phyloP scores from a whole-genome alignment of 345 rosid genomes.

The Eucalyptus cloeziana region DNA sequence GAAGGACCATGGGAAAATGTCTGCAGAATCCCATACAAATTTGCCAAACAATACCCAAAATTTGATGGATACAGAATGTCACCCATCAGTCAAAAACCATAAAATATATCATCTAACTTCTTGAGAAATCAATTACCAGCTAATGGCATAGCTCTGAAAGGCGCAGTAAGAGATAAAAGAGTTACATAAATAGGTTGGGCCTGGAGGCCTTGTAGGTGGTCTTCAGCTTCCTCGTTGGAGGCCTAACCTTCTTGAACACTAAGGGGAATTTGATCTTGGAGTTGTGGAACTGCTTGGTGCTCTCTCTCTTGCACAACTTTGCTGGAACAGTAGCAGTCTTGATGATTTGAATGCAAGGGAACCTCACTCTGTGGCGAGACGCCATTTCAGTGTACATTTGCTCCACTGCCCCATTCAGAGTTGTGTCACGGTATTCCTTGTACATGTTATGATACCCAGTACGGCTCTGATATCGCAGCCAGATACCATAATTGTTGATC shows the following conservation, averaged over 20 bases:
- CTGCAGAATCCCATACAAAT: not conserved
- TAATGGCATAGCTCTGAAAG: not conserved
- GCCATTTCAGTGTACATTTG: conserved; percentile 35
- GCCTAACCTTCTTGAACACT: conserved; percentile 28
- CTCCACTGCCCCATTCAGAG: conserved; percentile 24
- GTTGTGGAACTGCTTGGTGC: conserved; percentile 28
- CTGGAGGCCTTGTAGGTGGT: conserved; percentile 30
- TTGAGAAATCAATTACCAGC: not conserved
- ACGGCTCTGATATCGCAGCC: conserved; percentile 15
- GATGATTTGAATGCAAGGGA: conserved; percentile 23
- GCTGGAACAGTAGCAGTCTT: conserved; percentile 25
- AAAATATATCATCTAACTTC: not conserved
- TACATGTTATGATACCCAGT: conserved; percentile 25
- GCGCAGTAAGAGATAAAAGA: not conserved
- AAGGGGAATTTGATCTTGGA: conserved; percentile 28
- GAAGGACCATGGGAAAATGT: not conserved
- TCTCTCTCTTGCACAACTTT: conserved; percentile 34
- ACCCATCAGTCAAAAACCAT: not conserved
- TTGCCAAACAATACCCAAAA: not conserved
- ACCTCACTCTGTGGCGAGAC: conserved; percentile 28
- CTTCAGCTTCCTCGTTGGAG: conserved; percentile 26
- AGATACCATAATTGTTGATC: conserved; percentile 16
- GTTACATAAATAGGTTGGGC: conserved; percentile 26
- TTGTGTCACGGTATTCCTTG: conserved; percentile 16
- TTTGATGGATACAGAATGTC: not conserved